Evolutionary conservation across 2,329 filamentous ascomycete genomes (phyloP).

Genomic region (Blastomyces silverae): DNA sequence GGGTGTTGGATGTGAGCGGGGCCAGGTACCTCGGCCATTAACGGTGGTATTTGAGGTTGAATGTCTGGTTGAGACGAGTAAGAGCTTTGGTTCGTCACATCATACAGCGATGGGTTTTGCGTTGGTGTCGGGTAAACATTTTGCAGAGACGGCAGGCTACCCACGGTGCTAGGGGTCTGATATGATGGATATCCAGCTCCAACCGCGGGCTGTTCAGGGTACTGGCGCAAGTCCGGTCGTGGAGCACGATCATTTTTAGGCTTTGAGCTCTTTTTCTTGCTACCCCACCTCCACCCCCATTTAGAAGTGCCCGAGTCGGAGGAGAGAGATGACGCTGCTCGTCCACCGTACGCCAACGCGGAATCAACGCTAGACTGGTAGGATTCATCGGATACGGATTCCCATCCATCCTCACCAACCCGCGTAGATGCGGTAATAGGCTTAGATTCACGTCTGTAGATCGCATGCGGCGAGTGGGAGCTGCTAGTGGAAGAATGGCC

Average conservation of each 20-base stretch:
- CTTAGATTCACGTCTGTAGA: slow-evolving; percentile 21
- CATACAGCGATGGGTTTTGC: slow-evolving; percentile 57
- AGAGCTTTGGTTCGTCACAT: slow-evolving; percentile 49
- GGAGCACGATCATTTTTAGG: slow-evolving; percentile 49
- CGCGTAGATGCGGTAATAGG: slow-evolving; percentile 22
- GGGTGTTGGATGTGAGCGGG: slow-evolving; percentile 75
- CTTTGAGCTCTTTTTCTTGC: slow-evolving; percentile 34
- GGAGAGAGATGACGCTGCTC: slow-evolving; percentile 44
- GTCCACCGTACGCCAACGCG: slow-evolving; percentile 56
- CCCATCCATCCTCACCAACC: slow-evolving; percentile 52
- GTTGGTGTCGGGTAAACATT: slow-evolving; percentile 61
- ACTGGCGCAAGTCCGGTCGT: slow-evolving; percentile 48
- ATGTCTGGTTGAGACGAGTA: slow-evolving; percentile 35
- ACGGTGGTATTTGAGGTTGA: slow-evolving; percentile 33
- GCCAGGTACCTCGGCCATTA: slow-evolving; percentile 45
- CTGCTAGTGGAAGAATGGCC: slow-evolving; percentile 29
- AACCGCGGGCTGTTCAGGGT: slow-evolving; percentile 17
- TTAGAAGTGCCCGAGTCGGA: slow-evolving; percentile 52
- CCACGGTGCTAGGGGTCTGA: slow-evolving; percentile 35
- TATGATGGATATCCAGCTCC: slow-evolving; percentile 7
- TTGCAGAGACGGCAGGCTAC: slow-evolving; percentile 50
- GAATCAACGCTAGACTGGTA: slow-evolving; percentile 50
- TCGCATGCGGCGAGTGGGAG: slow-evolving; percentile 26
- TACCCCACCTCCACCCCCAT: slow-evolving; percentile 57
- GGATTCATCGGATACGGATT: slow-evolving; percentile 52